Percentiles rank a stretch among this genome's conserved stretches.
These are phyloP conservation scores for Takashimella tepidaria DNA, from an alignment of 1,284 basidiomycete genomes.

Conservation along the genomic window DNA sequence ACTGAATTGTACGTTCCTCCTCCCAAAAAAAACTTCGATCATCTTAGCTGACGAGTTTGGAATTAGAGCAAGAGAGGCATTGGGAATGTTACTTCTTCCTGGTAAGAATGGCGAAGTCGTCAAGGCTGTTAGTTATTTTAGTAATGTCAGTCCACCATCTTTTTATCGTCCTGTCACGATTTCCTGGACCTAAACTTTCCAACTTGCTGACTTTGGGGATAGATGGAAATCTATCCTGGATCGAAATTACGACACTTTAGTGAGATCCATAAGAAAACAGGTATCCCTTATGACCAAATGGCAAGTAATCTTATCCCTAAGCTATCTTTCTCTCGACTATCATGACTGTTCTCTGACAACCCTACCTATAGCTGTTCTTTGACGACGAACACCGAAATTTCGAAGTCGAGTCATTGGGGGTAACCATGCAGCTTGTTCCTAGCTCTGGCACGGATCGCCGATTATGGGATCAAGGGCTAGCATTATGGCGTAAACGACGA, in stretches of 20 bases:
- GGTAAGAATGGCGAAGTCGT: conserved; percentile 50
- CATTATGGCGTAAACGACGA: conserved; percentile 30
- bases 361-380: conserved; percentile 60
- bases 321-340: too few relatives aligned
- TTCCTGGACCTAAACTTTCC: neutral
- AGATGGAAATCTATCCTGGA: conserved; percentile 47
- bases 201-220: neutral
- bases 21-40: too few relatives aligned
- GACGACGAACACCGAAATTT: conserved; percentile 73
- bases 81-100: conserved; percentile 63
- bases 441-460: conserved; percentile 28
- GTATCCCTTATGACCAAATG: conserved; percentile 79
- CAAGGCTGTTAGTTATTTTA: conserved; percentile 64
- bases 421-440: conserved; percentile 57
- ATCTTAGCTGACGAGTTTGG: conserved; percentile 6
- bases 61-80: conserved; percentile 69
- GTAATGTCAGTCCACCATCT: conserved; percentile 46
- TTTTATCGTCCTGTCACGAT: too few relatives aligned
- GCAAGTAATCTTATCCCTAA: too few relatives aligned
- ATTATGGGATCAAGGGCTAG: conserved; percentile 30
- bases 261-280: conserved; percentile 67
- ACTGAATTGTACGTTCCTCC: conserved; percentile 60
- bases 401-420: conserved; percentile 69
- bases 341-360: conserved; percentile 34
- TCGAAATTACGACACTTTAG: conserved; percentile 78